Base-by-base conservation (phyloP, 2,329 filamentous ascomycete species). In the Harringtonia lauricola region DNA sequence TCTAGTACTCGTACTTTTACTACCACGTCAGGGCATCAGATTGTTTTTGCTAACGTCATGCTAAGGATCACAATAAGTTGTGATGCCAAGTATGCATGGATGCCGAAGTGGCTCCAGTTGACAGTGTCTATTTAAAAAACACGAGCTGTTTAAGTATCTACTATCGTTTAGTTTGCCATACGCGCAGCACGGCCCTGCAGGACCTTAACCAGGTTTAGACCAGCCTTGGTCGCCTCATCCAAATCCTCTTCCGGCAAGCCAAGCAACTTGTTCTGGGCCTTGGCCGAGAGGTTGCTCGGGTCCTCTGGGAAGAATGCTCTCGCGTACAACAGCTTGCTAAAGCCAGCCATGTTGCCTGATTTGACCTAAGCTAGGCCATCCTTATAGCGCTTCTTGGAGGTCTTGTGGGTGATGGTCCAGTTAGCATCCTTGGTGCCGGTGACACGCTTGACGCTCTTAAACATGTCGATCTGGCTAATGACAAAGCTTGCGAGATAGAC, bases 401-500 rank as follows among this genome's bases (percentile, higher is more conserved):
- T 52, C 55, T 76, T 67, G 7, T 67, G 57, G 2, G 54, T 62
- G 38, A 83, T 66, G 2, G 54, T 66, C 80, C 80, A 84, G 51
- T 83, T 78, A 0, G 55, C 56, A 36, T 78, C 71, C 2, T 59
- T 69, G 0, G 70, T 74, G 0, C 68, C 68, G 0, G 72, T 71
- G 3, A 77, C 77, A 0, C 70, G 67, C 52, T 78, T 67, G 8
- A 79, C 60, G 18, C 69, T 70, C 36, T 71, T 69, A 44, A 84
- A 66, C 64, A 84, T 82, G 7, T 83, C 79, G 18, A 66, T 66
- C 57, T 84, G 81, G 45, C 59, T 75, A 46, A 77, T 50, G 6
- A 61, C 56, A 61, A 81, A 83, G 47, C 71, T 76, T 9, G 64
- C 66, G 12, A 79, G 49, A 50, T 71, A 76, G 3, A 80, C 74